A percentile compares a stretch with the other conserved stretches of the same genome.
phyloP scores from a whole-genome alignment of 2,329 filamentous ascomycete genomes.

The Cladophialophora chaetospira region DNA sequence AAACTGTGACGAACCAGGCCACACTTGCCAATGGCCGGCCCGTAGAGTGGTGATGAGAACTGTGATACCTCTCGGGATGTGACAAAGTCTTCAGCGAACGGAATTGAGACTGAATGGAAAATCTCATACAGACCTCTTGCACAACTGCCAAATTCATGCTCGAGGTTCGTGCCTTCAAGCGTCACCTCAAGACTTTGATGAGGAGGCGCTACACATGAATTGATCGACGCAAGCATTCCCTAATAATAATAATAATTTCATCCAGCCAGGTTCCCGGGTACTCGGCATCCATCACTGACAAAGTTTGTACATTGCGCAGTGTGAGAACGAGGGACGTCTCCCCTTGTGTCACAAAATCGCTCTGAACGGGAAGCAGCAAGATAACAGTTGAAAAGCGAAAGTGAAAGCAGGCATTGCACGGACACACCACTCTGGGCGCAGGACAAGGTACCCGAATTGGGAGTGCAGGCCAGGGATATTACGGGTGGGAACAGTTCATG shows the following conservation, averaged over 20 bases:
- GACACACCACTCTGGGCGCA: neutral
- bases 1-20: conserved; percentile 15
- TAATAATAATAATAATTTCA: no score
- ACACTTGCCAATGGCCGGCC: conserved; percentile 8
- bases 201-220: neutral
- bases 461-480: neutral
- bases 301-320: neutral
- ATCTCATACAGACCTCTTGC: no score
- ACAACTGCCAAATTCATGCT: no score
- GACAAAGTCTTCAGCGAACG: neutral
- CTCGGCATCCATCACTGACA: no score
- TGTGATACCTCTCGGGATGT: neutral
- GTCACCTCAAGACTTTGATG: neutral
- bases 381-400: neutral
- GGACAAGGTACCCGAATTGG: neutral
- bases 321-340: neutral
- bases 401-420: neutral
- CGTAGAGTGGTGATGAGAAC: conserved; percentile 8
- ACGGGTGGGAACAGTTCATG: conserved; percentile 27
- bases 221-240: neutral
- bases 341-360: no score
- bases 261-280: neutral
- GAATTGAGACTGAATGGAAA: no score
- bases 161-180: no score
- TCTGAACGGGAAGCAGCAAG: neutral